phyloP scores from a whole-genome alignment of 192 early-diverging fungal genomes.

The Obelidium mucronatum region DNA sequence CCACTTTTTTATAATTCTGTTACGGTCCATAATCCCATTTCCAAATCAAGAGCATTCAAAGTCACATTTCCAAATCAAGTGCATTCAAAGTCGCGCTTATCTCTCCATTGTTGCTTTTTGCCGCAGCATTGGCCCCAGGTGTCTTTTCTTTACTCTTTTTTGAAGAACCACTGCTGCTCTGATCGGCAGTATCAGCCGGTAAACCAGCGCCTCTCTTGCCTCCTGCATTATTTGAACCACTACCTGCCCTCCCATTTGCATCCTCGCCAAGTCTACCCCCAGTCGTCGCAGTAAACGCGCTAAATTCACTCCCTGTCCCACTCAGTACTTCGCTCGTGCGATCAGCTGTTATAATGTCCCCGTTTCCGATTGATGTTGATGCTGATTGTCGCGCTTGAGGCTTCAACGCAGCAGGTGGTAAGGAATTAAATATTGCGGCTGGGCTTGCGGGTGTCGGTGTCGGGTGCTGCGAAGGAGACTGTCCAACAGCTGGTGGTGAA shows the following conservation, averaged over 20 bases:
- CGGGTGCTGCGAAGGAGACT: too few relatives aligned
- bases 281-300: not conserved
- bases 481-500: too few relatives aligned
- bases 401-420: not conserved
- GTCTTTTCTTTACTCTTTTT: not conserved
- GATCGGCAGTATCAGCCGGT: not conserved
- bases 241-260: not conserved
- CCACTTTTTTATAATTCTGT: too few relatives aligned
- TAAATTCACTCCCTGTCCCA: not conserved
- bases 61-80: constrained; percentile 36
- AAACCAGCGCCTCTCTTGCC: not conserved
- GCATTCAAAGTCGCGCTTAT: constrained; percentile 30
- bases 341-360: not conserved
- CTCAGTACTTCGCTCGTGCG: too few relatives aligned
- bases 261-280: not conserved
- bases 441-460: not conserved
- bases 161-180: not conserved
- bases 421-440: not conserved
- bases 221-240: too few relatives aligned
- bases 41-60: too few relatives aligned
- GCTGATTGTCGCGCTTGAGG: not conserved
- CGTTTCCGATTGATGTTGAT: not conserved
- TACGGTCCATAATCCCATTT: too few relatives aligned
- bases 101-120: not conserved
- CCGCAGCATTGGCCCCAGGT: not conserved